These are phyloP conservation scores for Mallotus nudiflorus DNA, from an alignment of 345 rosid species.

Conservation along the genomic window DNA sequence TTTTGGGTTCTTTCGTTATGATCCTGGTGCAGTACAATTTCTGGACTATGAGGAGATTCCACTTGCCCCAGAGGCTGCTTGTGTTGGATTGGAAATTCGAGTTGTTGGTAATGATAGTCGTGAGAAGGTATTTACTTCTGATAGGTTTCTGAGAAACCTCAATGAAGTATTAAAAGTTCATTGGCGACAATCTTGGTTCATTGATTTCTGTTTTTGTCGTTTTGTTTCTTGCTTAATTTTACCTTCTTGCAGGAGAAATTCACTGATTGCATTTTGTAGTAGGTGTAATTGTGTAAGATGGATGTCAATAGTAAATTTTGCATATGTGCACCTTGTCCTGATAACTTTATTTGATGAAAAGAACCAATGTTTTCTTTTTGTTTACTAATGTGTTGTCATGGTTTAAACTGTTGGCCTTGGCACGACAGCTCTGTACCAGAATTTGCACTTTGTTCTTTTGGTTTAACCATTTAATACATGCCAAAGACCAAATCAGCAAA, in stretches of 20 bases:
- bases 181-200: too few species aligned
- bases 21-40: constrained; percentile 73
- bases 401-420: too few species aligned
- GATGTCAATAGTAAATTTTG: background rate
- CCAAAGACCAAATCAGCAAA: too few species aligned
- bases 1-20: constrained; percentile 91
- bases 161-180: background rate
- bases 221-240: too few species aligned
- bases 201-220: too few species aligned
- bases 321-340: background rate
- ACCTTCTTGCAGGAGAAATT: background rate
- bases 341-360: background rate
- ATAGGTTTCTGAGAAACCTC: background rate
- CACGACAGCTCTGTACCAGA: too few species aligned
- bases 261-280: background rate
- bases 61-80: constrained; percentile 90
- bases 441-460: too few species aligned
- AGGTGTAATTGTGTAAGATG: background rate
- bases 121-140: constrained; percentile 68
- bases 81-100: constrained; percentile 91
- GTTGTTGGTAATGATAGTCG: constrained; percentile 98
- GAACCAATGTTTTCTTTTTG: background rate
- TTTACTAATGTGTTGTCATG: background rate
- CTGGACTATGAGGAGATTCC: constrained; percentile 91
- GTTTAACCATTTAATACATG: too few species aligned